Evolutionary conservation across 2,329 filamentous ascomycete genomes (phyloP).

Genomic region (Alternaria infectoria): DNA sequence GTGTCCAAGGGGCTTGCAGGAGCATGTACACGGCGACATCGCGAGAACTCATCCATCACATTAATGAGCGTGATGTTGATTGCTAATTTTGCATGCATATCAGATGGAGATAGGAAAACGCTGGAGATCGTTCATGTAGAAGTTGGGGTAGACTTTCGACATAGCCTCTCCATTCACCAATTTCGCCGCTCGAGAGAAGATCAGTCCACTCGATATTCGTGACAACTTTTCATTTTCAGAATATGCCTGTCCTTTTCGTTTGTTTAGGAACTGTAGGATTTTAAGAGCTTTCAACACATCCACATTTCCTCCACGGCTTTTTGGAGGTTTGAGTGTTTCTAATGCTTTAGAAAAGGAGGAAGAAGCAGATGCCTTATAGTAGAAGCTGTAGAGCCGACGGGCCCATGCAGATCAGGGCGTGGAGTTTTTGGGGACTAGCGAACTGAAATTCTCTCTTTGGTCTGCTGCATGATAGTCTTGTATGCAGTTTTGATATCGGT

Average conservation of each 20-base stretch:
- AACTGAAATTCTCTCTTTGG: fast-evolving
- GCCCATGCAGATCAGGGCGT: not conserved
- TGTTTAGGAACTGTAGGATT: not conserved
- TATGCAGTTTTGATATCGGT: not conserved
- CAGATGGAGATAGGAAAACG: not conserved
- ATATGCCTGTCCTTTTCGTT: fast-evolving
- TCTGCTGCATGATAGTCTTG: not conserved
- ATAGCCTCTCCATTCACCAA: fast-evolving
- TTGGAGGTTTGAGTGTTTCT: not conserved
- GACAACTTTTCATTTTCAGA: not conserved
- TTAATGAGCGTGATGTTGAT: fast-evolving
- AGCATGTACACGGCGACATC: not conserved
- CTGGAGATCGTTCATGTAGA: too few relatives aligned
- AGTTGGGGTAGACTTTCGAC: not conserved
- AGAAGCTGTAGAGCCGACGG: not conserved
- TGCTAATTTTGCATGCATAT: not conserved
- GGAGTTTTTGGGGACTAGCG: not conserved
- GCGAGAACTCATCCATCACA: fast-evolving
- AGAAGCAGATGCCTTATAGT: not conserved
- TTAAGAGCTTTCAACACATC: not conserved
- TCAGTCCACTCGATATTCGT: not conserved
- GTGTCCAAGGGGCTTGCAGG: not conserved
- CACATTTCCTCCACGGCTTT: too few relatives aligned
- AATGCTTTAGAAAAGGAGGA: not conserved
- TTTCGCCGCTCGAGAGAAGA: not conserved